Percentiles rank a stretch among this genome's conserved stretches.
phyloP scores from a whole-genome alignment of 495 filamentous ascomycete species.

The Podospora pseudocomata region DNA sequence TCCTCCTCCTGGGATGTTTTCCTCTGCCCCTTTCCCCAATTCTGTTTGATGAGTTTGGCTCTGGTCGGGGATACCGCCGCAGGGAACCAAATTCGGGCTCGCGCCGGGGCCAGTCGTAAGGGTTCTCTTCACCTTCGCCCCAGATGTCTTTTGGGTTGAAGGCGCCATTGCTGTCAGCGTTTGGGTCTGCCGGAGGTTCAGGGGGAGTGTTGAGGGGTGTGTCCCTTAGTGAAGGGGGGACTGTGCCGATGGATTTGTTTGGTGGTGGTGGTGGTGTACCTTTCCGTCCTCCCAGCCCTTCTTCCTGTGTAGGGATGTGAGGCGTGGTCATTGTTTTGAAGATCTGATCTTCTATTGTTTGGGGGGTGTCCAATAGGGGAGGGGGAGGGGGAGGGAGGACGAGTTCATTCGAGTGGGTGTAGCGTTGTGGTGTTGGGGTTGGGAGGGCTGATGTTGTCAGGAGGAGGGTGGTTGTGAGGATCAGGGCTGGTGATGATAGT shows the following conservation, averaged over 20 bases:
- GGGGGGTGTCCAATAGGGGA: no score
- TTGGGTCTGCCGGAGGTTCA: not conserved
- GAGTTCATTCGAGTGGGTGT: not conserved
- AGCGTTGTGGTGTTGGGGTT: not conserved
- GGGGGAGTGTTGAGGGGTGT: not conserved
- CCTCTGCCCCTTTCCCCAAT: no score
- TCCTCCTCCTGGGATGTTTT: no score
- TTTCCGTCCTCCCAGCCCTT: not conserved
- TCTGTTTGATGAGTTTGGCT: not conserved
- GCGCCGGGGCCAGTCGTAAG: not conserved
- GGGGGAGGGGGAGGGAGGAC: not conserved
- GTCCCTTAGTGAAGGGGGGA: not conserved
- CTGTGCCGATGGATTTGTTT: not conserved
- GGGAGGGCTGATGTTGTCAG: not conserved
- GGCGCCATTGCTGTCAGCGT: not conserved
- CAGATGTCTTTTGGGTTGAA: not conserved
- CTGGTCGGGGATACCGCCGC: not conserved
- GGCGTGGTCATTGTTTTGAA: not conserved
- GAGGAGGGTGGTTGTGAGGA: not conserved
- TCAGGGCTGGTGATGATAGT: not conserved
- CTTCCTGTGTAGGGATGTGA: not conserved
- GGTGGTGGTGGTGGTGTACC: not conserved
- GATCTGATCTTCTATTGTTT: not conserved
- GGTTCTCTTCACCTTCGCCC: not conserved
- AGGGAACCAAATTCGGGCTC: not conserved